phyloP scores from a whole-genome alignment of 192 early-diverging fungal genomes.

The Bifiguratus adelaidae region DNA sequence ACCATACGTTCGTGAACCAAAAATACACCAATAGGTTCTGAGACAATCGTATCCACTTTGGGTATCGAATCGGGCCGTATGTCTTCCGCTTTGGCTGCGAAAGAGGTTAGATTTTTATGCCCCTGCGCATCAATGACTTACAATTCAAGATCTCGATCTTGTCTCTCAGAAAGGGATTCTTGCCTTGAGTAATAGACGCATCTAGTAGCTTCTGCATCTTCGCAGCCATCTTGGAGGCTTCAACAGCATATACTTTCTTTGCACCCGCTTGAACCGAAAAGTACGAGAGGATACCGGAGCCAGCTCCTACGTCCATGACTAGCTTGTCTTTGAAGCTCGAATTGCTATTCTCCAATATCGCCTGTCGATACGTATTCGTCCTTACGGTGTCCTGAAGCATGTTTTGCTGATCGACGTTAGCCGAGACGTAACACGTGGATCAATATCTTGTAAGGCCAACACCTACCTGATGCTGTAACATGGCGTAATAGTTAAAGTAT shows the following conservation, averaged over 20 bases:
- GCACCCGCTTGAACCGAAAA: slow-evolving; percentile 94
- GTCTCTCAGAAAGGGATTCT: slow-evolving; percentile 65
- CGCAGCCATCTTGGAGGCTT: slow-evolving; percentile 89
- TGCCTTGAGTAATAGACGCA: slow-evolving; percentile 36
- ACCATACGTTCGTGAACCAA: slow-evolving; percentile 97
- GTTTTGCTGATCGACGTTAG: slow-evolving; percentile 65
- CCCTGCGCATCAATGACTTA: slow-evolving; percentile 7
- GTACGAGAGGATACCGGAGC: slow-evolving; percentile 90
- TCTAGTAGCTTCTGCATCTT: slow-evolving; percentile 80
- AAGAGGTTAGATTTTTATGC: background rate
- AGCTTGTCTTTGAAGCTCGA: slow-evolving; percentile 67
- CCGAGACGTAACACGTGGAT: slow-evolving; percentile 2
- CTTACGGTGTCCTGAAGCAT: slow-evolving; percentile 95
- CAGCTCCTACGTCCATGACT: slow-evolving; percentile 93
- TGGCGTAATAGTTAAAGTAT: slow-evolving; percentile 79
- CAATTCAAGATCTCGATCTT: slow-evolving; percentile 75
- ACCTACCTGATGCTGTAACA: slow-evolving; percentile 64
- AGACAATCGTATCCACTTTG: slow-evolving; percentile 88
- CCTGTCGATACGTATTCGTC: slow-evolving; percentile 89
- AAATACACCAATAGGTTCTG: slow-evolving; percentile 95
- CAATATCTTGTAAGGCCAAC: background rate
- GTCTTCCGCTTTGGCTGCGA: slow-evolving; percentile 81
- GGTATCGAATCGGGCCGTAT: slow-evolving; percentile 50
- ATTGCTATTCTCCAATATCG: slow-evolving; percentile 74
- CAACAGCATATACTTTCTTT: slow-evolving; percentile 88